Conservation (phyloP, 108 stramenopile genomes). For the Nitzschia putrida region DNA sequence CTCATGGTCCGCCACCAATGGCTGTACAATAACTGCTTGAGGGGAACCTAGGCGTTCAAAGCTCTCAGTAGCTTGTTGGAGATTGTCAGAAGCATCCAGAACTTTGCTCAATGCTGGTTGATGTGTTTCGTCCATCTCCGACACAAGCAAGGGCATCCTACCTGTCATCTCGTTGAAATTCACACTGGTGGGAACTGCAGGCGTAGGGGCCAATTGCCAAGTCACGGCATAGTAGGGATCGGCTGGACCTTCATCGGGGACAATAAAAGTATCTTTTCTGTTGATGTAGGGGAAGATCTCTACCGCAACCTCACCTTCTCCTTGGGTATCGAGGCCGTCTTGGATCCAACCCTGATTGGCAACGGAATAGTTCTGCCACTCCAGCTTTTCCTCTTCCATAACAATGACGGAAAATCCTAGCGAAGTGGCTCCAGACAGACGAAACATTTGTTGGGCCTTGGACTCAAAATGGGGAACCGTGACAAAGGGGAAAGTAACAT, state of each 20-base stretch:
- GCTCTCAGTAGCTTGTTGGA: no score
- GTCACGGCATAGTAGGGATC: not conserved
- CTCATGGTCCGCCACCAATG: not conserved
- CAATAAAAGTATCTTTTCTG: not conserved
- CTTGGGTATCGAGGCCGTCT: not conserved
- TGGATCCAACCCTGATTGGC: constrained; percentile 20
- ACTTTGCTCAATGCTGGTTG: not conserved
- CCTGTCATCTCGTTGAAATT: not conserved
- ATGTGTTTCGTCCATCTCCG: no score
- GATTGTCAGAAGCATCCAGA: not conserved
- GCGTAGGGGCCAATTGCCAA: not conserved
- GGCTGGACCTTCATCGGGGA: not conserved
- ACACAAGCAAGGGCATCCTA: no score
- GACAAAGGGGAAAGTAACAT: constrained; percentile 26
- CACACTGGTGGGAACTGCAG: not conserved
- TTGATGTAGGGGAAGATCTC: no score
- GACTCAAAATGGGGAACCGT: constrained; percentile 9
- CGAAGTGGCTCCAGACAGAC: no score
- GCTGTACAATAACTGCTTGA: not conserved
- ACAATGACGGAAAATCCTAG: no score
- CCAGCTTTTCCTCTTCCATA: not conserved
- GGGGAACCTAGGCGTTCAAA: not conserved
- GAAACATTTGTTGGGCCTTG: constrained; percentile 1
- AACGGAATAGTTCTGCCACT: constrained; percentile 15
- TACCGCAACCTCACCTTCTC: no score